Percentiles rank a stretch among this genome's conserved stretches.
Conservation (phyloP, 495 filamentous ascomycete genomes). For the Saxispiralis lemnorum region DNA sequence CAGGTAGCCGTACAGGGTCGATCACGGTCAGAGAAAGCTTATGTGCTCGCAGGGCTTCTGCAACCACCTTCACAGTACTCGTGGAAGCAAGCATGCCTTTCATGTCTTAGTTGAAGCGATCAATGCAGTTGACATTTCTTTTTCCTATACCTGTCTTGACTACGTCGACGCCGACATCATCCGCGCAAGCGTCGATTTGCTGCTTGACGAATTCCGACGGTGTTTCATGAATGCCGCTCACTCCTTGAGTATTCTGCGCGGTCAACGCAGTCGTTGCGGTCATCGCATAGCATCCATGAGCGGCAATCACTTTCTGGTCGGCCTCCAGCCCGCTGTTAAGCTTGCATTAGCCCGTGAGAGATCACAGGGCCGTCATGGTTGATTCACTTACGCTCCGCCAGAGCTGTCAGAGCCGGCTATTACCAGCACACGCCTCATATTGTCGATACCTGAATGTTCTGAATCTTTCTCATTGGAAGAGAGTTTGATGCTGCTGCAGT, state of each 20-base stretch:
- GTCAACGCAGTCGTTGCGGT: slow-evolving; percentile 92
- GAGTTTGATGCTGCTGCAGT: neutral
- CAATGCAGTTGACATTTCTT: neutral
- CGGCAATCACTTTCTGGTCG: slow-evolving; percentile 85
- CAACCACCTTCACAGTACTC: slow-evolving; percentile 57
- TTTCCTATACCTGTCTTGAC: slow-evolving; percentile 60
- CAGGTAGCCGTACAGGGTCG: slow-evolving; percentile 48
- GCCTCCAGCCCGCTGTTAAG: slow-evolving; percentile 71
- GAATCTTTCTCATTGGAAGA: neutral
- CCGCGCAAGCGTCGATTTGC: slow-evolving; percentile 67
- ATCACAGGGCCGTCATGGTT: slow-evolving; percentile 3
- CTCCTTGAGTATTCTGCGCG: slow-evolving; percentile 79
- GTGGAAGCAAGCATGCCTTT: slow-evolving; percentile 80
- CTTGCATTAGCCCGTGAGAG: slow-evolving; percentile 1
- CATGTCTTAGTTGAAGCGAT: neutral
- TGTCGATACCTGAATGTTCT: neutral
- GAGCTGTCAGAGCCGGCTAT: slow-evolving; percentile 79
- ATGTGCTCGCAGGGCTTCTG: slow-evolving; percentile 43
- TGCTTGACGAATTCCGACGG: slow-evolving; percentile 64
- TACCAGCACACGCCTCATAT: slow-evolving; percentile 41
- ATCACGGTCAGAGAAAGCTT: slow-evolving; percentile 48
- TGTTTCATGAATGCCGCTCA: slow-evolving; percentile 61
- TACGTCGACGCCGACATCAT: slow-evolving; percentile 73
- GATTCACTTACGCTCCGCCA: slow-evolving; percentile 58
- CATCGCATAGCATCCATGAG: slow-evolving; percentile 85